Base-by-base conservation (phyloP, 805 yeast genomes). In the Ogataea populi-albae region DNA sequence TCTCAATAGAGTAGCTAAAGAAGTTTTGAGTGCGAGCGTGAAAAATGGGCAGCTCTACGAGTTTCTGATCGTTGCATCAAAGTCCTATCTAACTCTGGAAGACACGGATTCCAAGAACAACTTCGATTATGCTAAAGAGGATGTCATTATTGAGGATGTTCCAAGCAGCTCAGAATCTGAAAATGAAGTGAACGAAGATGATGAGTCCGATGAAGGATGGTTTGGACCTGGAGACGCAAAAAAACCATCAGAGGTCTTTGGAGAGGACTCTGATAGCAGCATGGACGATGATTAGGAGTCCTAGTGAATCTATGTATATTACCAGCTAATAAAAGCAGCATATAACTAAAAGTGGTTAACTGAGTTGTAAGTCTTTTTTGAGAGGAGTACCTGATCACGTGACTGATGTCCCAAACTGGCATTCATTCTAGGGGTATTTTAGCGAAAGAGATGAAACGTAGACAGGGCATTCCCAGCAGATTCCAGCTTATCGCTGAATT, bases 1-100 rank as follows among this genome's bases (percentile, higher is more conserved):
- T 52, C 66, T 87, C 43, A 79, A 76, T 31, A 73, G 86, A 50
- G 64, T 79, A 10, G 89, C 84, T 10, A 86, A 86, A 57, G 91
- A 84, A 37, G 71, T 86, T n/a, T 76, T 78, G 0, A 59, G 57
- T 23, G 64, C 75, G 4, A 67, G 78, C 3, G 70, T 66, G 41
- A 72, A 69, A 27, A 81, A 79, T 46, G 75, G 69, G 40, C 74
- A 76, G 52, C 59, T 74, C 32, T 72, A 70, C 52, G 63, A 65
- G 32, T 86, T 78, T 54, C 64, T 84, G 38, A 58, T 64, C 10
- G 34, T 51, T 19, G 41, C 47, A 6, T 25, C 32, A 6, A 28
- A 31, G n/a, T n/a, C n/a, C n/a, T n/a, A n/a, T n/a, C 15, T 27
- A 8, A 8, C 15, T 8, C 7, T 25, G 15, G 29, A 36, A 16